Conservation (phyloP, 768 basidiomycete genomes). For the Leccinum arenicola region DNA sequence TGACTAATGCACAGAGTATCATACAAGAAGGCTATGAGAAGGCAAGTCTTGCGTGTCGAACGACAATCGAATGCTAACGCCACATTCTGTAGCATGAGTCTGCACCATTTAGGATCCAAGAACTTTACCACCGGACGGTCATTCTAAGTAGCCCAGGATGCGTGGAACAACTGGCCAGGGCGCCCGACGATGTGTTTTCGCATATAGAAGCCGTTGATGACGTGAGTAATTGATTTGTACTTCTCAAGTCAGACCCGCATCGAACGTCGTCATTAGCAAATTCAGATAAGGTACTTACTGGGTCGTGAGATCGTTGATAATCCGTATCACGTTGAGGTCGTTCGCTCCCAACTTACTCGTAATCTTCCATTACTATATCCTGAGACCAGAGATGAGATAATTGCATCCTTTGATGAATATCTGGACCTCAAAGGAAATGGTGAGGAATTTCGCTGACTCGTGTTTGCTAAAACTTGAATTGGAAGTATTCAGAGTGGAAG, state of each 20-base stretch:
- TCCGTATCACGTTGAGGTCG: slow-evolving; percentile 29
- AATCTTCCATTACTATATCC: slow-evolving; percentile 38
- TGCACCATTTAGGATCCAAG: slow-evolving; percentile 29
- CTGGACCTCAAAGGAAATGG: slow-evolving; percentile 25
- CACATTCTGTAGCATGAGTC: slow-evolving; percentile 21
- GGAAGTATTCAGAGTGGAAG: slow-evolving; percentile 38
- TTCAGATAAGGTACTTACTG: slow-evolving; percentile 39
- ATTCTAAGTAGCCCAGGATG: slow-evolving; percentile 26
- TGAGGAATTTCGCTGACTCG: background rate
- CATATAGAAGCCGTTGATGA: background rate
- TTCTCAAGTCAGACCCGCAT: background rate
- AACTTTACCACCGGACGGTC: slow-evolving; percentile 36
- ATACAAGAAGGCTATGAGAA: slow-evolving; percentile 31
- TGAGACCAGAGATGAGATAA: slow-evolving; percentile 43
- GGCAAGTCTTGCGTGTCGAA: slow-evolving; percentile 6
- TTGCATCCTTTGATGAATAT: slow-evolving; percentile 35
- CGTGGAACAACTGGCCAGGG: background rate
- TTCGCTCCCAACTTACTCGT: slow-evolving; percentile 34
- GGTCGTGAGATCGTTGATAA: slow-evolving; percentile 30
- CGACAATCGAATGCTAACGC: too few species aligned
- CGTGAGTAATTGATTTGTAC: background rate
- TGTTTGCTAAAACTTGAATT: background rate
- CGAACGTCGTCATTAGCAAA: background rate
- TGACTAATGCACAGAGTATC: slow-evolving; percentile 16
- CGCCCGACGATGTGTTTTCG: background rate